phyloP scores from a whole-genome alignment of 371 early-diverging fungal genomes.

The Conidiobolus incongruus region DNA sequence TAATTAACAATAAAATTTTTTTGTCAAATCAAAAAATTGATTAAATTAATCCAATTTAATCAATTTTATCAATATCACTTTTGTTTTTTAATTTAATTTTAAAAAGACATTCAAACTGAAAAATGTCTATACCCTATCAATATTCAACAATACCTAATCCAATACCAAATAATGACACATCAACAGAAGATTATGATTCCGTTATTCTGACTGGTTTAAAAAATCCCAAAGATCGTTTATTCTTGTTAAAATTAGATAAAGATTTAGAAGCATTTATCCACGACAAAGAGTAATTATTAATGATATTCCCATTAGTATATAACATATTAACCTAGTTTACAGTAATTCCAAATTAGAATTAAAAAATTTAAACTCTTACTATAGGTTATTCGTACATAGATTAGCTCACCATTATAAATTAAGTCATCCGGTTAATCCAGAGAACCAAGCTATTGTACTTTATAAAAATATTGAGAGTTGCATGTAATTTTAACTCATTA shows the following conservation, averaged over 20 bases:
- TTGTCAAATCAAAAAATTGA: too few species aligned
- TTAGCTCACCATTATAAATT: slow-evolving; percentile 47
- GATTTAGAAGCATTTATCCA: slow-evolving; percentile 39
- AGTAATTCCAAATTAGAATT: slow-evolving; percentile 35
- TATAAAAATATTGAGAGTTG: slow-evolving; percentile 29
- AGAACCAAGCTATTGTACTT: slow-evolving; percentile 29
- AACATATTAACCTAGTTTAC: not conserved
- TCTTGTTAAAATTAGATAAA: slow-evolving; percentile 44
- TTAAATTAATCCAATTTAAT: too few species aligned
- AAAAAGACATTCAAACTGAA: too few species aligned
- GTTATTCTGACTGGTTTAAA: slow-evolving; percentile 42
- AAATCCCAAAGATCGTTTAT: slow-evolving; percentile 39
- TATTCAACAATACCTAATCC: not conserved
- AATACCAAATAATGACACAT: not conserved
- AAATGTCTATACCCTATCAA: too few species aligned
- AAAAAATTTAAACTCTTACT: slow-evolving; percentile 53
- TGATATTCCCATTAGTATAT: not conserved
- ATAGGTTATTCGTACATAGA: slow-evolving; percentile 46
- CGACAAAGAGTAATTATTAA: slow-evolving; percentile 21
- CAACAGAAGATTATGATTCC: slow-evolving; percentile 15
- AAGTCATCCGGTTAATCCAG: slow-evolving; percentile 30
- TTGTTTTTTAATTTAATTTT: too few species aligned
- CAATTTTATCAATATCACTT: too few species aligned
- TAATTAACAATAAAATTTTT: too few species aligned
- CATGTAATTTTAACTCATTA: slow-evolving; percentile 19